These are phyloP conservation scores for Debaryomycetaceae sp. DNA, from an alignment of 1,139 yeast genomes.

Conservation along the genomic window DNA sequence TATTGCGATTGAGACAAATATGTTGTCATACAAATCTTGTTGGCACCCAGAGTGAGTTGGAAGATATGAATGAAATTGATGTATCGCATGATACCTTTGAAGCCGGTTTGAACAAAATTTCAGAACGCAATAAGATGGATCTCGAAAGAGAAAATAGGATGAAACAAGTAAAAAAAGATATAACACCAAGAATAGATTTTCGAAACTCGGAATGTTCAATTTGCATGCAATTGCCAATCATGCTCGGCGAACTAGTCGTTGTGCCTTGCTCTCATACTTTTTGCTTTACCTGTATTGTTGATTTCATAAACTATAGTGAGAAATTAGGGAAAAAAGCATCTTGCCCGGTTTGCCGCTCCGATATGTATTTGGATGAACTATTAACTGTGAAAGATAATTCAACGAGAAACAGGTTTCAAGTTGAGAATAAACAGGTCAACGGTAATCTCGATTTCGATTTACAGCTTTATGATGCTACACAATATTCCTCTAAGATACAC, in stretches of 20 bases:
- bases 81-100: neutral
- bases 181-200: constrained; percentile 26
- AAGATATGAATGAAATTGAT: constrained; percentile 28
- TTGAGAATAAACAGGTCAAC: constrained; percentile 25
- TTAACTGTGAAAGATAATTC: constrained; percentile 34
- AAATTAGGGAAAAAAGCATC: constrained; percentile 22
- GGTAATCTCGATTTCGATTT: constrained; percentile 22
- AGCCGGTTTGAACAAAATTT: constrained; percentile 18
- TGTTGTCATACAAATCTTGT: constrained; percentile 81
- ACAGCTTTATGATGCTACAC: constrained; percentile 46
- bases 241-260: constrained; percentile 52
- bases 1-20: constrained; percentile 77
- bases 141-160: constrained; percentile 11
- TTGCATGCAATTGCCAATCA: constrained; percentile 67
- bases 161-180: constrained; percentile 17
- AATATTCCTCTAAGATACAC: constrained; percentile 68
- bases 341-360: constrained; percentile 62
- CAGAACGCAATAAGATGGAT: constrained; percentile 12
- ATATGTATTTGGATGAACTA: constrained; percentile 40
- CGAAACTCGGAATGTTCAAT: constrained; percentile 76
- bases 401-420: constrained; percentile 27
- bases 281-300: constrained; percentile 71
- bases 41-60: constrained; percentile 40
- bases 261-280: constrained; percentile 83
- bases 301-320: constrained; percentile 55